phyloP scores from a whole-genome alignment of 805 yeast species.

The Candida wancherniae region DNA sequence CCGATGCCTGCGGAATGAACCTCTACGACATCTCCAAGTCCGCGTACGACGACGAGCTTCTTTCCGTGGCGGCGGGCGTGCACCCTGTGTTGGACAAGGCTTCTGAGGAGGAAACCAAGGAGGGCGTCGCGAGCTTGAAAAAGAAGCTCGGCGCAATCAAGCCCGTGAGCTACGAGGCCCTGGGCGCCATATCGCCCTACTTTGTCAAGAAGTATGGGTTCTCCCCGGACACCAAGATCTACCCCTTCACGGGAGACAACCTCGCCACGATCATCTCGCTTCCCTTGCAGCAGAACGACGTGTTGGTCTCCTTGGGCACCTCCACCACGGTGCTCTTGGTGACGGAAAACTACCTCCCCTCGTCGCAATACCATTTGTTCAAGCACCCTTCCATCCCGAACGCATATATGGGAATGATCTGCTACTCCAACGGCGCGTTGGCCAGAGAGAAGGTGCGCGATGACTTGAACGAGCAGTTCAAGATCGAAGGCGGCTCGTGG shows the following conservation, averaged over 20 bases:
- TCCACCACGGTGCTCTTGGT: conserved; percentile 84
- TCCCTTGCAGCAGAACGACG: conserved; percentile 72
- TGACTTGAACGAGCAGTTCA: conserved; percentile 46
- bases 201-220: conserved; percentile 66
- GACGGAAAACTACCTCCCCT: conserved; percentile 72
- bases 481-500: conserved; percentile 45
- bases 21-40: conserved; percentile 63
- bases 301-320: conserved; percentile 80
- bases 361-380: conserved; percentile 79
- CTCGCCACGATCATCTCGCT: conserved; percentile 81
- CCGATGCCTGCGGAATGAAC: conserved; percentile 94
- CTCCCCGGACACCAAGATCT: conserved; percentile 49
- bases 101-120: conserved; percentile 12
- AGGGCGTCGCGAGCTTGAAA: conserved; percentile 39
- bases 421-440: conserved; percentile 86
- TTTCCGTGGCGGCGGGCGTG: conserved; percentile 51
- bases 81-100: conserved; percentile 41
- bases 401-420: conserved; percentile 90
- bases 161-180: conserved; percentile 45
- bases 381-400: conserved; percentile 76
- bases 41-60: conserved; percentile 51
- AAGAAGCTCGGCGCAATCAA: conserved; percentile 51
- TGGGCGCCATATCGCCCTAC: conserved; percentile 55
- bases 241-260: conserved; percentile 87
- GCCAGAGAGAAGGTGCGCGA: conserved; percentile 79